These are phyloP conservation scores for Amborella trichopoda DNA, from an alignment of 164 flowering plant species.

Conservation along the genomic window DNA sequence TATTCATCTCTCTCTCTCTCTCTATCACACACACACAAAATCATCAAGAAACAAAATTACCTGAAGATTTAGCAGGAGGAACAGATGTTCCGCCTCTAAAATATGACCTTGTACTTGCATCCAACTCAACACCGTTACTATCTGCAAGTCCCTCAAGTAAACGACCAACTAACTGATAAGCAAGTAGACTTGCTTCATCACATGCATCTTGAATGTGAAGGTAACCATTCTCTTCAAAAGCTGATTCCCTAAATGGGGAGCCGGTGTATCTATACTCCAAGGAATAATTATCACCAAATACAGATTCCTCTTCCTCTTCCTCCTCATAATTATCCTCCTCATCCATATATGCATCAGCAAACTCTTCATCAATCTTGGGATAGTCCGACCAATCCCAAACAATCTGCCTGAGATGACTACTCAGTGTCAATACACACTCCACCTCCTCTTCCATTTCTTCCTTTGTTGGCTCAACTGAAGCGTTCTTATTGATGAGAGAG, in stretches of 20 bases:
- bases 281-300: not conserved
- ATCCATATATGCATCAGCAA: conserved; percentile 56
- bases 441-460: conserved; percentile 45
- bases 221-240: conserved; percentile 41
- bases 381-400: conserved; percentile 33
- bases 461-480: conserved; percentile 11
- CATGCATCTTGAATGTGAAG: conserved; percentile 52
- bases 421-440: conserved; percentile 42
- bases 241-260: conserved; percentile 19
- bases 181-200: conserved; percentile 59
- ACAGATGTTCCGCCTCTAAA: conserved; percentile 21
- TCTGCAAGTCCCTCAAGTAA: conserved; percentile 31
- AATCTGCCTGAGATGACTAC: conserved; percentile 57
- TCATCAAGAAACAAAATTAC: conserved; percentile 7
- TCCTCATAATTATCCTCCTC: conserved; percentile 26
- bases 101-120: conserved; percentile 23
- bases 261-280: conserved; percentile 2
- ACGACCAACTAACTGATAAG: conserved; percentile 44
- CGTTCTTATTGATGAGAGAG: conserved; percentile 31
- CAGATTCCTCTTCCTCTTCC: not conserved
- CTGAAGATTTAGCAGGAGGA: conserved; percentile 14
- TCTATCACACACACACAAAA: not conserved
- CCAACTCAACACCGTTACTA: conserved; percentile 23
- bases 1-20: not conserved
- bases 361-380: conserved; percentile 38